These are phyloP conservation scores for Colletotrichum camelliae DNA, from an alignment of 2,329 filamentous ascomycete species.

Conservation along the genomic window DNA sequence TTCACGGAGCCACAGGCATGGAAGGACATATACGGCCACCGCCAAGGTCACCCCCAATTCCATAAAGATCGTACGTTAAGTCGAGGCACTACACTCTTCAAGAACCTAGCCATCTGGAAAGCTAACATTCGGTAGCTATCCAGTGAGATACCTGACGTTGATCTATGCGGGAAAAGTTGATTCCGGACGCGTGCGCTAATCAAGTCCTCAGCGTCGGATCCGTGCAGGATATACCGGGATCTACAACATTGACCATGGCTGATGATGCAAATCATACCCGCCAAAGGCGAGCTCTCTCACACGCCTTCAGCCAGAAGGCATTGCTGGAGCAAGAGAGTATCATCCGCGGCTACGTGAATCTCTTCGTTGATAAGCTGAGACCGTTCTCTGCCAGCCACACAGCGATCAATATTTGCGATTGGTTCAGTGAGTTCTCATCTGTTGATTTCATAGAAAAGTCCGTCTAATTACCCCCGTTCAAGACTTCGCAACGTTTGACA, in stretches of 20 bases:
- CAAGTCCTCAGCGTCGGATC: constrained; percentile 14
- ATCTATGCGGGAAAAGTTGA: not conserved
- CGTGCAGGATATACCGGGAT: constrained; percentile 37
- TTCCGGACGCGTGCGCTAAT: not conserved
- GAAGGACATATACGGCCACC: constrained; percentile 21
- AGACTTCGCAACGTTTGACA: constrained; percentile 48
- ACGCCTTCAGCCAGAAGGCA: constrained; percentile 32
- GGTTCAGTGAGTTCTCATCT: constrained; percentile 25
- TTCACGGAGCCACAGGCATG: constrained; percentile 23
- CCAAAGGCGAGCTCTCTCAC: constrained; percentile 35
- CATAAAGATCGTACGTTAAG: constrained; percentile 11
- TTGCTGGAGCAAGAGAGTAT: constrained; percentile 34
- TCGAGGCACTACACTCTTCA: not conserved
- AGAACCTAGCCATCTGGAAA: not conserved
- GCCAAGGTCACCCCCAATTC: constrained; percentile 8
- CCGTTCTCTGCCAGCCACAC: constrained; percentile 5
- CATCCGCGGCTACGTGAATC: constrained; percentile 30
- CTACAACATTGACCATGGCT: constrained; percentile 37
- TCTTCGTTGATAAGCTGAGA: constrained; percentile 26
- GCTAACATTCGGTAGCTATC: not conserved
- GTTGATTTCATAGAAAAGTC: not conserved
- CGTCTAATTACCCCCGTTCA: not conserved
- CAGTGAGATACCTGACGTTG: not conserved
- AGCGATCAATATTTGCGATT: constrained; percentile 27
- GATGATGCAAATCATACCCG: constrained; percentile 35